Evolutionary conservation across 495 filamentous ascomycete species (phyloP).

Genomic region (Haplographium delicatum): DNA sequence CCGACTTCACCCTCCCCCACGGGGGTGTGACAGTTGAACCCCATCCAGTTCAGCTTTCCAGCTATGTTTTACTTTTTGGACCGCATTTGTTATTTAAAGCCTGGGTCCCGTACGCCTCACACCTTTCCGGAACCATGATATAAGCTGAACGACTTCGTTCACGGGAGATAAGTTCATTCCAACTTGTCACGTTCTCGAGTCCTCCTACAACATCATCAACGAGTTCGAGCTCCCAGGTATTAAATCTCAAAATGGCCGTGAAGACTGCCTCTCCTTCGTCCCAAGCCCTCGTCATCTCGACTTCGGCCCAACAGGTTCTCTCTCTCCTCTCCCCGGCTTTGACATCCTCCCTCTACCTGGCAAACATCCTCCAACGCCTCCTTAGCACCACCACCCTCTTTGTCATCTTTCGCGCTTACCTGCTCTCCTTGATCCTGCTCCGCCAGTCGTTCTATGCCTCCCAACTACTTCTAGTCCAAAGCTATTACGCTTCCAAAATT

Average conservation of each 20-base stretch:
- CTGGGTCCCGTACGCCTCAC: too few species aligned
- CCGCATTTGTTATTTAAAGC: too few species aligned
- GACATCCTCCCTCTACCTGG: neutral
- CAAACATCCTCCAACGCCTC: conserved; percentile 9
- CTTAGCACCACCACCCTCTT: conserved; percentile 5
- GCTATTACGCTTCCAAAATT: conserved; percentile 1
- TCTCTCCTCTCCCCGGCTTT: neutral
- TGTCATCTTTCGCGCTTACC: conserved; percentile 5
- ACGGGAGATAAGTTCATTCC: too few species aligned
- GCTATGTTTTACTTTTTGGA: too few species aligned
- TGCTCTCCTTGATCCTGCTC: conserved; percentile 8
- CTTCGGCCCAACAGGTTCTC: neutral
- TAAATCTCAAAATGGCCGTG: neutral
- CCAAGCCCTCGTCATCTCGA: neutral
- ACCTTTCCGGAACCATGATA: too few species aligned
- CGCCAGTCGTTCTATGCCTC: conserved; percentile 9
- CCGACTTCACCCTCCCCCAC: too few species aligned
- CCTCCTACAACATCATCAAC: too few species aligned
- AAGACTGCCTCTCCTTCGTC: neutral
- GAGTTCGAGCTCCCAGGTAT: too few species aligned
- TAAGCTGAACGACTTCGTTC: too few species aligned
- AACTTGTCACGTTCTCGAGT: too few species aligned
- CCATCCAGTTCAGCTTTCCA: too few species aligned
- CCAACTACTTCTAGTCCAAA: conserved; percentile 5
- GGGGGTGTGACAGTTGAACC: too few species aligned